Evolutionary conservation across 2,329 filamentous ascomycete species (phyloP).

Genomic region (Aspergillus neoniger): DNA sequence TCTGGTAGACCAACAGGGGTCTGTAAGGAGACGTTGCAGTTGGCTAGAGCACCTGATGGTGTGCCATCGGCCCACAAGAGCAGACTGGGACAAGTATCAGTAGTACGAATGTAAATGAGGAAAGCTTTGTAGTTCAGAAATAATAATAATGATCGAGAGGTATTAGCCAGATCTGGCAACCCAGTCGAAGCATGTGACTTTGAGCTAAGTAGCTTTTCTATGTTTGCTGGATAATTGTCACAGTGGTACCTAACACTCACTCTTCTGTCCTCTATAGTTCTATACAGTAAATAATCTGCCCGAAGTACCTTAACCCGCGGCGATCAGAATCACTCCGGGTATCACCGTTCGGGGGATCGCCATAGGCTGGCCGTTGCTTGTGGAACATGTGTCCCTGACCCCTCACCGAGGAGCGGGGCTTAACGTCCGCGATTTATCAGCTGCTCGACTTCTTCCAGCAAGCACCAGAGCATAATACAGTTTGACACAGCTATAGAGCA

Average conservation of each 20-base stretch:
- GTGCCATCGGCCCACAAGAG: neutral
- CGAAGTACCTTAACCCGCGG: neutral
- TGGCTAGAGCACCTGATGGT: neutral
- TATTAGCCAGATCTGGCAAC: neutral
- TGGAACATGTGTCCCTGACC: neutral
- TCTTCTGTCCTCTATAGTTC: neutral
- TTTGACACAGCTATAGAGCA: neutral
- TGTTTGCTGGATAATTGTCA: too few species aligned
- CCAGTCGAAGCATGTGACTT: neutral
- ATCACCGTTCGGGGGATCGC: neutral
- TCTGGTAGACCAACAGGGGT: neutral
- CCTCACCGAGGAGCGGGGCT: constrained; percentile 1
- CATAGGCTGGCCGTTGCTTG: neutral
- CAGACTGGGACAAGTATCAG: too few species aligned
- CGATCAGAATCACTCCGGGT: neutral
- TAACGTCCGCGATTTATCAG: neutral
- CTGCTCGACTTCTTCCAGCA: neutral
- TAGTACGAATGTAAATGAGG: too few species aligned
- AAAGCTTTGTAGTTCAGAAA: too few species aligned
- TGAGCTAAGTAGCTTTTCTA: neutral
- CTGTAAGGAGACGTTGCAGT: neutral
- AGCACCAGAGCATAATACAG: too few species aligned
- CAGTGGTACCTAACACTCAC: neutral
- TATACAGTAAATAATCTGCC: neutral
- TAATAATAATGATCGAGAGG: neutral